Base-by-base conservation (phyloP, 2,329 filamentous ascomycete genomes). In the Fusarium sp. region DNA sequence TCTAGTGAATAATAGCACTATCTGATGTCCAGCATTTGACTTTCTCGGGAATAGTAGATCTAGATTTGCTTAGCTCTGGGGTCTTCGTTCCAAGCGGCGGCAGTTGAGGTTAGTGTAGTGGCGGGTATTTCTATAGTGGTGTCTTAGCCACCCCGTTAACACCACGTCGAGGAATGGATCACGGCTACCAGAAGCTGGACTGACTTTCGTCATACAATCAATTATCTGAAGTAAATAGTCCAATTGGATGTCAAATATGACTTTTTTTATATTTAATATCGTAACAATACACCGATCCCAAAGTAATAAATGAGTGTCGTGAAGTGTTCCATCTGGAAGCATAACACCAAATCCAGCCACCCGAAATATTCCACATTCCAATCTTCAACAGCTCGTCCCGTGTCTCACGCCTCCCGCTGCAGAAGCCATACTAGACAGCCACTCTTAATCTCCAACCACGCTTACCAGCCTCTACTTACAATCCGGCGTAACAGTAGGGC, bases 401-500 rank as follows among this genome's bases (percentile, higher is more conserved):
- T 27, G 20, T 47, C n/a, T 46, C 34, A 43, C 24, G n/a, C 10
- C 8, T 44, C 14, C 12, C 14, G 24, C 25, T 51, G 11, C 10
- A 12, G 11, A 34, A 27, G 4, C 15, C 25, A 10, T n/a, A 20
- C 15, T 6, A 49, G 22, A 15, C 25, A 52, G 18, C 46, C 16
- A 27, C 22, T 12, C 7, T 43, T 2, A 8, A 5, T n/a, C 10
- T 8, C 47, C 58, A 53, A 43, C 47, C 53, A 46, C 51, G 5
- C 7, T 18, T 25, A 30, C 42, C 53, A 27, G 12, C 30, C 30
- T 50, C 32, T 59, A 57, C 53, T 66, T 57, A 20, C 73, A 75
- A 27, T 50, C 52, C 15, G 70, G 70, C 42, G 58, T 73, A 11
- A 65, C 70, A 30, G 73, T 76, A 51, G 70, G 72, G 40, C 62